Evolutionary conservation across 192 early-diverging fungal species (phyloP), one percentile per base, ranked within the genome.

Genomic region (Coemansia sp.): DNA sequence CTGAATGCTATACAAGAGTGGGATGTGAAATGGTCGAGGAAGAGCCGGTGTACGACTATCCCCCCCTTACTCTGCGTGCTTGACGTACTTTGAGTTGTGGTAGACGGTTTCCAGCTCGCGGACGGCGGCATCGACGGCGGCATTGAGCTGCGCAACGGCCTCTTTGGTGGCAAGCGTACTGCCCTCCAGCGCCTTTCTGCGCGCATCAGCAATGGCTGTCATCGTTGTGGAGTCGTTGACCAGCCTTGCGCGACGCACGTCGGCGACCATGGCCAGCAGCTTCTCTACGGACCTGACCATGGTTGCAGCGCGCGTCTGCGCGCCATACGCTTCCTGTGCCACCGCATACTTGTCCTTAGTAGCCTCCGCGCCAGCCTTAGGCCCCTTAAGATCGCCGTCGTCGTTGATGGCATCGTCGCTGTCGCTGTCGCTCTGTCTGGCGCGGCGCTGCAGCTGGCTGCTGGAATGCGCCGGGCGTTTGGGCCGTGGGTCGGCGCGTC

Each of bases 221-320:
- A 83, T 36, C 12, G 75, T 58, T 4, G 60, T 61, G 1, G 75
- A 70, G 73, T 84, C 81, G 65, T 84, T 84, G 57, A 79, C 73
- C 41, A 84, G 73, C 20, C 69, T 64, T 11, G 81, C 81, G 36
- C 81, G 76, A 64, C 75, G 72, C 36, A 84, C 66, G 35, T 79
- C 81, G 2, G 76, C 70, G 4, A 79, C 81, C 81, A 84, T 84
- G 55, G 61, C 65, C 55, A 84, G 60, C 73, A 84, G 61, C 17
- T 72, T 79, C 68, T 84, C 81, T 9, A 79, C 76, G 9, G 81
- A 79, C 52, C 76, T 57, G 61, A 84, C 81, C 76, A 84, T 84
- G 2, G 76, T 79, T 12, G 81, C 81, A 1, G 73, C 81, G 15
- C 81, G 35, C 20, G 81, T 79, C 68, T 84, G 76, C 12, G 71